Conservation (phyloP, 2,329 filamentous ascomycete species). For the Didymella exigua region DNA sequence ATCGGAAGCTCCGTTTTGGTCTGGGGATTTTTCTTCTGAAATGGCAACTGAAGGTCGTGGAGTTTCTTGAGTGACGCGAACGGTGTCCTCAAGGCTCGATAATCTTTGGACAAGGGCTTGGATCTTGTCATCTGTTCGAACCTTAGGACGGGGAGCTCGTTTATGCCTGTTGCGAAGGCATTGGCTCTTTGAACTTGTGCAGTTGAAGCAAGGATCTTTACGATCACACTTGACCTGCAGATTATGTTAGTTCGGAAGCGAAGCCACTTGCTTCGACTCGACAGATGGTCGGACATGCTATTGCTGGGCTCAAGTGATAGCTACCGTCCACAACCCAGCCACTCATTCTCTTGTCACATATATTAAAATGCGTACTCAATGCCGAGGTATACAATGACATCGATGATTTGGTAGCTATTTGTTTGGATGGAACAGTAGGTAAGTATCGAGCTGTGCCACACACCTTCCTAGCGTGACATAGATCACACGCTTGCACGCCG, state of each 20-base stretch:
- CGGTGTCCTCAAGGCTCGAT: conserved; percentile 34
- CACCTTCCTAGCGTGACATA: conserved; percentile 39
- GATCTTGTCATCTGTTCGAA: conserved; percentile 40
- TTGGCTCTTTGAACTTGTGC: conserved; percentile 29
- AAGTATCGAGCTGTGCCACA: conserved; percentile 5
- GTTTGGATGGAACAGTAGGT: background rate
- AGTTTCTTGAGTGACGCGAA: conserved; percentile 21
- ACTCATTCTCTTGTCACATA: background rate
- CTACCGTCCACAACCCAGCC: background rate
- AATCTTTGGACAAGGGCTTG: conserved; percentile 37
- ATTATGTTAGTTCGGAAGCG: background rate
- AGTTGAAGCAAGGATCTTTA: conserved; percentile 42
- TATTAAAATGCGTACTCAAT: background rate
- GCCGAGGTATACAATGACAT: background rate
- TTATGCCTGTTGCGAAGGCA: conserved; percentile 44
- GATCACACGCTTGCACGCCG: conserved; percentile 39
- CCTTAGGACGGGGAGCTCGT: conserved; percentile 31
- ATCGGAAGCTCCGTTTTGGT: conserved; percentile 15
- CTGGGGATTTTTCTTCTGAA: conserved; percentile 3
- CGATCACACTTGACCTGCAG: conserved; percentile 45
- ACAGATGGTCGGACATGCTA: background rate
- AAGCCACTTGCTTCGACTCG: background rate
- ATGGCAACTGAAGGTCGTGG: background rate
- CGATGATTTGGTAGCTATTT: background rate
- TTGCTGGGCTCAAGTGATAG: background rate